These are phyloP conservation scores for Calocera viscosa DNA, from an alignment of 768 basidiomycete species.

Conservation along the genomic window DNA sequence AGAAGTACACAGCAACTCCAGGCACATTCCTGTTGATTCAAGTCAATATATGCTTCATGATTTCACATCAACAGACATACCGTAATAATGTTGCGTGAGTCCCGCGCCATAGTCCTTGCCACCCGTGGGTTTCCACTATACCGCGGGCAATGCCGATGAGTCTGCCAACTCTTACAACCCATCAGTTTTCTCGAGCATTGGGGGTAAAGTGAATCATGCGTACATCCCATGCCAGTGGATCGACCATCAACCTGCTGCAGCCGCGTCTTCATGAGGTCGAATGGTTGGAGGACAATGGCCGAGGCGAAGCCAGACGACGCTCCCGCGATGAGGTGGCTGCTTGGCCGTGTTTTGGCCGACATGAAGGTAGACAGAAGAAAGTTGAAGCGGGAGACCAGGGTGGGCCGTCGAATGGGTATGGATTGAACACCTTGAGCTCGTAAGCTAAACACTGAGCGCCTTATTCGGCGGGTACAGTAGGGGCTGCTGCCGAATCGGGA, in stretches of 20 bases:
- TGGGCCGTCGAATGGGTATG: background rate
- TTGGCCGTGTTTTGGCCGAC: background rate
- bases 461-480: background rate
- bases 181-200: background rate
- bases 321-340: conserved; percentile 33
- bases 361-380: background rate
- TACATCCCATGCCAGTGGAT: conserved; percentile 30
- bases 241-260: conserved; percentile 58
- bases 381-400: background rate
- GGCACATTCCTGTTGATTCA: conserved; percentile 63
- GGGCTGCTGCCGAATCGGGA: background rate
- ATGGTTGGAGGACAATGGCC: conserved; percentile 61
- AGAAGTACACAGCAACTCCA: conserved; percentile 87
- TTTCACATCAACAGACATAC: conserved; percentile 25
- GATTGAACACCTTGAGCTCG: too few species aligned
- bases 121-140: conserved; percentile 52
- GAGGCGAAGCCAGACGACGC: conserved; percentile 68
- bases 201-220: background rate
- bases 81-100: conserved; percentile 67
- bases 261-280: conserved; percentile 87
- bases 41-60: background rate
- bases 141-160: conserved; percentile 41
- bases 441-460: too few species aligned
- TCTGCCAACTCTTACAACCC: conserved; percentile 3
- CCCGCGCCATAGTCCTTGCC: conserved; percentile 74